These are phyloP conservation scores for Phytophthora sojae DNA, from an alignment of 352 stramenopile species.

Conservation along the genomic window DNA sequence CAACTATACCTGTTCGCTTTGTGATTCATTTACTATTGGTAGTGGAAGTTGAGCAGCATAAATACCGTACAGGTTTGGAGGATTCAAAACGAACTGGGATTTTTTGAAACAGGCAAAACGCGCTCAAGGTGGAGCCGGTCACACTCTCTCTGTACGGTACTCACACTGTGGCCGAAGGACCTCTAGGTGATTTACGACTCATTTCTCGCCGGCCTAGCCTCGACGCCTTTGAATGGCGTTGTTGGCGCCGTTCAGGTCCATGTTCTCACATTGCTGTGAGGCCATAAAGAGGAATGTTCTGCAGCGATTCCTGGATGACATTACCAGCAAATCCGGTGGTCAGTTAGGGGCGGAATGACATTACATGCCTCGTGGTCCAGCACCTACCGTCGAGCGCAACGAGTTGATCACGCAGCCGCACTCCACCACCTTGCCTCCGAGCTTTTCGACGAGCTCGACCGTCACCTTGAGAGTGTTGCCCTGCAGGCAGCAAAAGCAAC, in stretches of 20 bases:
- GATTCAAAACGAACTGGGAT: constrained; percentile 5
- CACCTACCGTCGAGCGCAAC: constrained; percentile 54
- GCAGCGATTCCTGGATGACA: constrained; percentile 47
- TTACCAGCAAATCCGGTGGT: constrained; percentile 18
- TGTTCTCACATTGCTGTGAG: constrained; percentile 58
- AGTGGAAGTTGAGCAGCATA: not conserved
- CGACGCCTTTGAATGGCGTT: not conserved
- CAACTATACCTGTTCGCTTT: not conserved
- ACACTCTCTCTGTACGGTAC: too few relatives aligned
- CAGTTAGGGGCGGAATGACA: constrained; percentile 9
- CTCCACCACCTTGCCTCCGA: constrained; percentile 78
- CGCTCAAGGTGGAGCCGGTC: not conserved
- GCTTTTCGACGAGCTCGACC: constrained; percentile 74
- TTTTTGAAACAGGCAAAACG: not conserved
- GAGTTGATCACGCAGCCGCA: constrained; percentile 84
- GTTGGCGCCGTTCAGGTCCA: not conserved
- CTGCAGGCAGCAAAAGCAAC: constrained; percentile 26
- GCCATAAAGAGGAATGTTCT: constrained; percentile 60
- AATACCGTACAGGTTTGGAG: not conserved
- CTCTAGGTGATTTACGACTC: not conserved
- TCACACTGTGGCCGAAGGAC: too few relatives aligned
- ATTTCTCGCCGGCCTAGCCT: not conserved
- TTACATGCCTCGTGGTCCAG: not conserved
- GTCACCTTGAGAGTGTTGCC: constrained; percentile 86
- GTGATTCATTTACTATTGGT: too few relatives aligned